Percentiles rank a stretch among this genome's conserved stretches.
Conservation (phyloP, 2,329 filamentous ascomycete species). For the Metarhizium rileyi region DNA sequence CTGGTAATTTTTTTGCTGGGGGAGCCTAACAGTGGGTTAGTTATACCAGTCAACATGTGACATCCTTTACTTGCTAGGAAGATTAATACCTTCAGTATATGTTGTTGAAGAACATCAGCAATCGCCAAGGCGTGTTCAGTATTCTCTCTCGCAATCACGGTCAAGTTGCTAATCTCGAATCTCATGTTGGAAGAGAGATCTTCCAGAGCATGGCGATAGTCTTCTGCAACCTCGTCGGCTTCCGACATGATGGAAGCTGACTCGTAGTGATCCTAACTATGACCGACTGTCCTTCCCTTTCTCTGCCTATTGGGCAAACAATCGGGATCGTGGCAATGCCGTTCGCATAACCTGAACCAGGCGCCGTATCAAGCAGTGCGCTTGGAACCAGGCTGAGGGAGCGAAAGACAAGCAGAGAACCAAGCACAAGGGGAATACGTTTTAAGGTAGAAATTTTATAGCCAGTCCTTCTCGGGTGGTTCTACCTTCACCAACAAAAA, state of each 20-base stretch:
- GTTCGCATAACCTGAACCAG: conserved; percentile 3
- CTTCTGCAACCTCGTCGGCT: conserved; percentile 81
- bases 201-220: conserved; percentile 88
- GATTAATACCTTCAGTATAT: conserved; percentile 77
- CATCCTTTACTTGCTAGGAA: background rate
- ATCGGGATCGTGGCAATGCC: conserved; percentile 3
- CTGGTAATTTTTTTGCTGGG: conserved; percentile 81
- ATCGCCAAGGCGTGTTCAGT: conserved; percentile 93
- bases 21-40: conserved; percentile 57
- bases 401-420: conserved; percentile 1
- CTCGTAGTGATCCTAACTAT: conserved; percentile 9
- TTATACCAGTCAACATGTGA: conserved; percentile 7
- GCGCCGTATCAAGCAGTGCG: background rate
- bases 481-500: background rate
- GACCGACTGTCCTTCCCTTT: conserved; percentile 1
- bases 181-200: conserved; percentile 85
- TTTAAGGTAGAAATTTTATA: conserved; percentile 5
- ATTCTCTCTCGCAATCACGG: conserved; percentile 94
- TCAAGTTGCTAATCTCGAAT: conserved; percentile 94
- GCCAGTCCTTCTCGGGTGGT: conserved; percentile 1
- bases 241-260: conserved; percentile 34
- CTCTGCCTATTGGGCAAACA: conserved; percentile 1
- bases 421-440: conserved; percentile 3
- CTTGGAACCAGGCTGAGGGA: background rate
- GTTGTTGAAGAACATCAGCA: conserved; percentile 78